Base-by-base conservation (phyloP, 768 basidiomycete genomes). In the Leucocoprinus sp. region DNA sequence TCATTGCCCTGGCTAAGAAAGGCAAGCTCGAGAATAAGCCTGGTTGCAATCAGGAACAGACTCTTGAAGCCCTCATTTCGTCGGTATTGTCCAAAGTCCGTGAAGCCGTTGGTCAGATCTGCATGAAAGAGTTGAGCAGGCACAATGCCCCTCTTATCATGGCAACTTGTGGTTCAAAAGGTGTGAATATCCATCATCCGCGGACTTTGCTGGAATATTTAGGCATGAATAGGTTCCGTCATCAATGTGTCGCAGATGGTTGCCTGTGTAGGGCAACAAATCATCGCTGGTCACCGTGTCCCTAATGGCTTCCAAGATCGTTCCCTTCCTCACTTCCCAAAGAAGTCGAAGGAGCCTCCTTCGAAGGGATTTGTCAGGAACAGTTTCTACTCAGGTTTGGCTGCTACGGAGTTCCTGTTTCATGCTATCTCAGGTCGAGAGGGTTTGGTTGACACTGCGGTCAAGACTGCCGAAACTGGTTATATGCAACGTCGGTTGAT, bases 161-260 rank as follows among this genome's bases (percentile, higher is more conserved):
- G 96, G 95, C 96, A 41, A 96, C 92, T 31, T 97, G 93, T 67
- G 95, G 95, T 62, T 98, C 96, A 4, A 98, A 98, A 75, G 96
- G 95, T 88, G 45, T 37, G 8, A 17, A 64, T 52, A 5, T 18
- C 24, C 19, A n/a, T 26, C 18, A 24, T 34, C 14, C 28, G 15
- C 21, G 28, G 18, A 28, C 43, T 14, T 27, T 27, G 31, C 11
- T 12, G 31, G 31, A 49, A 23, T 24, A 19, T 15, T 21, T 17
- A 12, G 34, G 24, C 18, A 5, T 18, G 9, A 24, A 9, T 45
- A 68, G 95, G 96, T 62, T 98, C 96, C 57, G 89, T 92, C 51
- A 95, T 99, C 66, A 99, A 99, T 64, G 96, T 99, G 45, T 95
- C 92, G 18, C 96, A 99, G 67, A 99, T 99, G 96, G 95, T 98